These are phyloP conservation scores for Botryotinia calthae DNA, from an alignment of 2,329 filamentous ascomycete genomes.

Conservation along the genomic window DNA sequence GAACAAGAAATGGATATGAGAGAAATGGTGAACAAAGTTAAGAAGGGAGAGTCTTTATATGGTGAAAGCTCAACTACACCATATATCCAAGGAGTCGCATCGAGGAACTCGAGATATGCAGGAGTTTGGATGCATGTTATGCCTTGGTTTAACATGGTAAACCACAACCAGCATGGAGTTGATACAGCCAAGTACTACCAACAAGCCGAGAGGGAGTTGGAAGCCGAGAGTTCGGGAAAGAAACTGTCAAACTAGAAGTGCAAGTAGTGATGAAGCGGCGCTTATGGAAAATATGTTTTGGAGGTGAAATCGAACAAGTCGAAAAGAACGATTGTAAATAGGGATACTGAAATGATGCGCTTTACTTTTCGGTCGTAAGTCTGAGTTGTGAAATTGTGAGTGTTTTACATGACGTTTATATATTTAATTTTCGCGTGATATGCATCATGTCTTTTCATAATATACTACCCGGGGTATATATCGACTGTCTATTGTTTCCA, in stretches of 20 bases:
- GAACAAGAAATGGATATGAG: conserved; percentile 96
- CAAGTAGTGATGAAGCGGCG: background rate
- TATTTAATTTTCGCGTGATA: background rate
- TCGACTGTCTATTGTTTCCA: background rate
- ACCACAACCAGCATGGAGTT: conserved; percentile 89
- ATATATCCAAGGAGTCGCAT: conserved; percentile 91
- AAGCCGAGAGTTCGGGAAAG: conserved; percentile 61
- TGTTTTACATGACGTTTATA: background rate
- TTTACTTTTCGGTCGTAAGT: background rate
- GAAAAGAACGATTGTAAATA: conserved; percentile 18
- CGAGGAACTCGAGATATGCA: conserved; percentile 88
- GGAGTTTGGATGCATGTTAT: conserved; percentile 79
- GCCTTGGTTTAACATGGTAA: conserved; percentile 98
- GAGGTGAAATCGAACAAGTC: background rate
- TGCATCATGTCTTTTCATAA: background rate
- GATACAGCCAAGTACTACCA: conserved; percentile 98
- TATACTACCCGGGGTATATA: background rate
- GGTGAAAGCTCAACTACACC: conserved; percentile 74
- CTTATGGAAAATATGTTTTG: conserved; percentile 8
- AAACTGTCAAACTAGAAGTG: conserved; percentile 11
- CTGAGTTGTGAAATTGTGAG: background rate
- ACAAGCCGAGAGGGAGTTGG: conserved; percentile 90
- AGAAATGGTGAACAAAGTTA: conserved; percentile 97
- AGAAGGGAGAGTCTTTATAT: conserved; percentile 86
- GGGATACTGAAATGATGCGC: conserved; percentile 14